These are phyloP conservation scores for Cladochytrium replicatum DNA, from an alignment of 192 early-diverging fungal species.

Conservation along the genomic window DNA sequence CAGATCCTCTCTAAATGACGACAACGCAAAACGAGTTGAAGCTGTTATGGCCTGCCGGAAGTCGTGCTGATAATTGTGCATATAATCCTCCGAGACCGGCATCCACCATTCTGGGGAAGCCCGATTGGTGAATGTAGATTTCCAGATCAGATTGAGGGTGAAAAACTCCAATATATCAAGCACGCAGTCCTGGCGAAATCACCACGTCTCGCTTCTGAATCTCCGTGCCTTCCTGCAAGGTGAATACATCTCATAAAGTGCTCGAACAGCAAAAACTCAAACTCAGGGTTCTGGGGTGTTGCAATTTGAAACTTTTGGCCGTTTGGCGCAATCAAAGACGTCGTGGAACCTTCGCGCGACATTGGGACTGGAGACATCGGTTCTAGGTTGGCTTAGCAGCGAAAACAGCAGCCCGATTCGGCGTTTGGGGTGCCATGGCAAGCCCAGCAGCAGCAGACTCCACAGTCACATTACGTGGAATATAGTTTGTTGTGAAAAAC, in stretches of 20 bases:
- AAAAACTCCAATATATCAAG: slow-evolving; percentile 77
- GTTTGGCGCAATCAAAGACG: neutral
- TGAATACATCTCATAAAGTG: slow-evolving; percentile 87
- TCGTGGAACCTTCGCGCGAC: slow-evolving; percentile 1
- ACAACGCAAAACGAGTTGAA: too few relatives aligned
- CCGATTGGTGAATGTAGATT: slow-evolving; percentile 69
- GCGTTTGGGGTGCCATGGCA: slow-evolving; percentile 10
- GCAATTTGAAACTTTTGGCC: too few relatives aligned
- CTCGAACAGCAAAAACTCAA: slow-evolving; percentile 79
- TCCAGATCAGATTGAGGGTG: slow-evolving; percentile 57
- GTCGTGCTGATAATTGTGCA: slow-evolving; percentile 79
- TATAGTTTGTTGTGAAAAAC: slow-evolving; percentile 55
- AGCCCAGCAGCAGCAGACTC: neutral
- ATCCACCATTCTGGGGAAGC: slow-evolving; percentile 71
- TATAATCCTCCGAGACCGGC: slow-evolving; percentile 82
- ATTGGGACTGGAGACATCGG: slow-evolving; percentile 3
- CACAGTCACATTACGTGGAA: slow-evolving; percentile 2
- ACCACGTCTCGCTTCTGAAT: too few relatives aligned
- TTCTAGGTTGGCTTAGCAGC: slow-evolving; percentile 4
- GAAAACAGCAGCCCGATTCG: too few relatives aligned
- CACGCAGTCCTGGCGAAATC: slow-evolving; percentile 82
- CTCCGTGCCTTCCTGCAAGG: slow-evolving; percentile 59
- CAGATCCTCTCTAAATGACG: too few relatives aligned
- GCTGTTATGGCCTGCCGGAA: too few relatives aligned
- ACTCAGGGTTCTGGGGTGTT: too few relatives aligned